Base-by-base conservation (phyloP, 2,329 filamentous ascomycete species). In the Scolecobasidium constrictum region DNA sequence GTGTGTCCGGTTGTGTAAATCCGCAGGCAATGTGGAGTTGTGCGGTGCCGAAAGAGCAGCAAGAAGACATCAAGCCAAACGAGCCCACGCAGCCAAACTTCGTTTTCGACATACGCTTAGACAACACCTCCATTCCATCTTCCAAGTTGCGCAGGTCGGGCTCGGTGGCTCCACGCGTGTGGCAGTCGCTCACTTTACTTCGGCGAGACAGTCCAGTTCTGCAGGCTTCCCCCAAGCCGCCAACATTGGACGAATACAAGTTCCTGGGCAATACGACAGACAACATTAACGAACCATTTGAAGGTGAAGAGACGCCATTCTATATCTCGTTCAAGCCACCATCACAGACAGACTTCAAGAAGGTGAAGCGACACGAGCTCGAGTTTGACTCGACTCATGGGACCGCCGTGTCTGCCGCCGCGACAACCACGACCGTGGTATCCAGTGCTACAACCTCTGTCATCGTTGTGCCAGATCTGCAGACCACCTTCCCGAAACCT, bases 251-350 rank as follows among this genome's bases (percentile, higher is more conserved):
- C 31, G 88, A 96, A 46, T 81, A 86, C 61, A 73, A 67, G 48
- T 94, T 95, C 54, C 61, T 95, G 5, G 87, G 88, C 4, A 84
- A 87, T 55, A 88, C 85, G 0, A 94, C 87, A 0, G 90, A 96
- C 53, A 72, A 73, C 0, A 77, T 85, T 47, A 67, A 72, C 11
- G 70, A 72, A 34, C 64, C 79, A 3, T 94, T 90, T 59, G 79
- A 80, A 1, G 88, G 88, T 49, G 88, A 94, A 62, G 73, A 80
- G 6, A 93, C 90, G 0, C 88, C 90, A 0, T 94, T 95, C 61
- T 94, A 82, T 59, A 83, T 94, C 50, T 86, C 79, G 20, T 70
- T 94, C 43, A 64, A 87, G 49, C 61, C 53, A 54, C 53, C 54
- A 48, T 51, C 47, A 52, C 54, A 45, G 12, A 21, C 19, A 13